Percentiles rank a stretch among this genome's conserved stretches.
These are phyloP conservation scores for Gaeumannomyces tritici DNA, from an alignment of 2,329 filamentous ascomycete species.

Conservation along the genomic window DNA sequence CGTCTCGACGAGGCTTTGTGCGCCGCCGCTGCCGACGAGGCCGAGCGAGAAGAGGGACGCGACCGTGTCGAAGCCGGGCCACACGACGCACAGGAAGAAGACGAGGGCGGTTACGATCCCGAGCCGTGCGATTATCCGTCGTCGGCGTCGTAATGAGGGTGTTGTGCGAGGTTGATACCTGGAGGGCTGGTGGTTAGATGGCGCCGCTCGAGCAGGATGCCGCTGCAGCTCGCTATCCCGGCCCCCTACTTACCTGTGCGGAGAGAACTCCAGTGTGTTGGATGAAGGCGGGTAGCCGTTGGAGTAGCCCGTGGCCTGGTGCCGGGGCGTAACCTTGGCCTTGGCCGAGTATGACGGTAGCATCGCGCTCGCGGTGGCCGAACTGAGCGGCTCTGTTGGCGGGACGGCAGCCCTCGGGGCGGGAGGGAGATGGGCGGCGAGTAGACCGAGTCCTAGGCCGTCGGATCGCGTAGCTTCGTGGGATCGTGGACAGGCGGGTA, in stretches of 20 bases:
- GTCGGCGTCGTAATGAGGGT: slow-evolving; percentile 60
- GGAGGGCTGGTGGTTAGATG: slow-evolving; percentile 6
- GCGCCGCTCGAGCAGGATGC: background rate
- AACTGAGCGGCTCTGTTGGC: background rate
- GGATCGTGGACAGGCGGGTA: background rate
- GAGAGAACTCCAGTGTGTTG: slow-evolving; percentile 77
- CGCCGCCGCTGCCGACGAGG: slow-evolving; percentile 55
- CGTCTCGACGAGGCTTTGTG: slow-evolving; percentile 74
- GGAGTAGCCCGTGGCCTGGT: slow-evolving; percentile 63
- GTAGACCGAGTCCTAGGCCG: background rate
- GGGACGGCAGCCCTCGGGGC: background rate
- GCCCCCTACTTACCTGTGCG: slow-evolving; percentile 65
- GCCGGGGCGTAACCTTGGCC: slow-evolving; percentile 74
- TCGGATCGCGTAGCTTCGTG: background rate
- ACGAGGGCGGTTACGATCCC: slow-evolving; percentile 48
- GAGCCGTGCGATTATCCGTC: slow-evolving; percentile 62
- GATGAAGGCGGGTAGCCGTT: slow-evolving; percentile 69
- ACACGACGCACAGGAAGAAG: slow-evolving; percentile 66
- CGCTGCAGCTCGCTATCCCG: slow-evolving; percentile 9
- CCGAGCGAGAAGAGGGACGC: slow-evolving; percentile 60
- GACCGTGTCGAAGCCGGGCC: slow-evolving; percentile 49
- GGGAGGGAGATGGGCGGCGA: background rate
- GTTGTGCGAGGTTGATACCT: slow-evolving; percentile 81
- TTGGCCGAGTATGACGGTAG: slow-evolving; percentile 48
- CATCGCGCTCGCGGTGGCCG: slow-evolving; percentile 27